phyloP scores from a whole-genome alignment of 176 grass and related monocot genomes.

The Eragrostis curvula region DNA sequence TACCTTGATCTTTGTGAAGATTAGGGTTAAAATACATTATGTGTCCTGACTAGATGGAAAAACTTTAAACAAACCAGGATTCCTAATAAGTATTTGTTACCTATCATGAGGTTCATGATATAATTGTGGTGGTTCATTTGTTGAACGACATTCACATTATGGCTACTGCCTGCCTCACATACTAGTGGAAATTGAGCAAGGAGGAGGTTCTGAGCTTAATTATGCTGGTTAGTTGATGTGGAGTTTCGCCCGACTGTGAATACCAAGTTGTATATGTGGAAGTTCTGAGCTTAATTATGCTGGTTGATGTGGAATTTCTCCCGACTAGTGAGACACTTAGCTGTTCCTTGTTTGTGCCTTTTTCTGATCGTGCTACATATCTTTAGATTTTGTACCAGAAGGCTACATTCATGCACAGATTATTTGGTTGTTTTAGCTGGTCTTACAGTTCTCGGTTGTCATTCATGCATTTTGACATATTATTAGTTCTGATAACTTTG shows the following conservation, averaged over 20 bases:
- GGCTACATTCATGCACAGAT: conserved; percentile 5
- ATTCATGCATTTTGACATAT: background rate
- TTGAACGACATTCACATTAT: background rate
- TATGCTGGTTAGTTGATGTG: background rate
- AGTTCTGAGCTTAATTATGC: background rate
- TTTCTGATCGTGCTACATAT: conserved; percentile 9
- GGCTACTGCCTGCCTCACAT: background rate
- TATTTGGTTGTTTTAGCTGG: conserved; percentile 27
- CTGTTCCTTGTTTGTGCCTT: background rate
- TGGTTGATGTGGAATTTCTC: background rate
- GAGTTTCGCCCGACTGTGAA: background rate
- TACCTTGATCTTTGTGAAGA: background rate
- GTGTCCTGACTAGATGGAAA: background rate
- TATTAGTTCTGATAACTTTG: conserved; percentile 8
- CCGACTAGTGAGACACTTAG: background rate
- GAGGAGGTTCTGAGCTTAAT: background rate
- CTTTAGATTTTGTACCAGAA: conserved; percentile 15
- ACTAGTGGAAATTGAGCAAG: conserved; percentile 9
- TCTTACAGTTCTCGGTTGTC: conserved; percentile 19
- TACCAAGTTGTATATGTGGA: background rate
- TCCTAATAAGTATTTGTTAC: background rate
- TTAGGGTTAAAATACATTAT: background rate
- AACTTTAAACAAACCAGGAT: background rate
- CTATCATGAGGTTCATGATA: background rate
- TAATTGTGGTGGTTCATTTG: conserved; percentile 15